Percentiles rank a stretch among this genome's conserved stretches.
phyloP scores from a whole-genome alignment of 2,329 filamentous ascomycete species.

The Sodiomyces alkalinus region DNA sequence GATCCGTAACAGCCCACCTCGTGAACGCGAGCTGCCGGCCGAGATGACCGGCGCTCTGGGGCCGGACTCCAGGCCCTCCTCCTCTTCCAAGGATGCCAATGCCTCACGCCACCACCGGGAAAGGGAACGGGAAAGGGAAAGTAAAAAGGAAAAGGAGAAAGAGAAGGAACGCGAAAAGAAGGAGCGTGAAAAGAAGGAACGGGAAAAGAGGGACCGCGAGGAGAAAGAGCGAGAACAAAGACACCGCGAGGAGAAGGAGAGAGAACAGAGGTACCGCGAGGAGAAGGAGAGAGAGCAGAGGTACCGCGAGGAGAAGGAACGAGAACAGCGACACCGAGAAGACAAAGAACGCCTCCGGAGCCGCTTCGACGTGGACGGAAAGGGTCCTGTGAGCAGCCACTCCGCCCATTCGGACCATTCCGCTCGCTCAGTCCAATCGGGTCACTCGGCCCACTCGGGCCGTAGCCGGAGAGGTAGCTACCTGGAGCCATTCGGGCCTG shows the following conservation, averaged over 20 bases:
- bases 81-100: constrained; percentile 4
- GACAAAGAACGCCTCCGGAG: constrained; percentile 21
- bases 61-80: constrained; percentile 9
- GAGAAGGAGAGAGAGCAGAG: constrained; percentile 13
- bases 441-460: constrained; percentile 2
- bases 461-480: constrained; percentile 16
- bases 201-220: constrained; percentile 8
- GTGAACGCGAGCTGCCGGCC: no score
- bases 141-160: constrained; percentile 8
- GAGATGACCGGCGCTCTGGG: constrained; percentile 11
- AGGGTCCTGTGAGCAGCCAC: constrained; percentile 9
- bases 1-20: constrained; percentile 3
- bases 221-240: constrained; percentile 11
- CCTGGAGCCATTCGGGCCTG: constrained; percentile 6
- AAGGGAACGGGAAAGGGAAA: constrained; percentile 15
- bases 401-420: constrained; percentile 4
- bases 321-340: constrained; percentile 13
- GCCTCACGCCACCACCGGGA: no score
- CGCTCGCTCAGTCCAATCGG: constrained; percentile 1
- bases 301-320: constrained; percentile 12
- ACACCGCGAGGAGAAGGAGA: constrained; percentile 10
- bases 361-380: constrained; percentile 18
- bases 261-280: constrained; percentile 11
- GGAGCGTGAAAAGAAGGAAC: constrained; percentile 12
- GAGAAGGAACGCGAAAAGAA: constrained; percentile 11